Evolutionary conservation across 2,329 filamentous ascomycete species (phyloP), one percentile per base, ranked within the genome.

Genomic region (Dothidotthia symphoricarpi): DNA sequence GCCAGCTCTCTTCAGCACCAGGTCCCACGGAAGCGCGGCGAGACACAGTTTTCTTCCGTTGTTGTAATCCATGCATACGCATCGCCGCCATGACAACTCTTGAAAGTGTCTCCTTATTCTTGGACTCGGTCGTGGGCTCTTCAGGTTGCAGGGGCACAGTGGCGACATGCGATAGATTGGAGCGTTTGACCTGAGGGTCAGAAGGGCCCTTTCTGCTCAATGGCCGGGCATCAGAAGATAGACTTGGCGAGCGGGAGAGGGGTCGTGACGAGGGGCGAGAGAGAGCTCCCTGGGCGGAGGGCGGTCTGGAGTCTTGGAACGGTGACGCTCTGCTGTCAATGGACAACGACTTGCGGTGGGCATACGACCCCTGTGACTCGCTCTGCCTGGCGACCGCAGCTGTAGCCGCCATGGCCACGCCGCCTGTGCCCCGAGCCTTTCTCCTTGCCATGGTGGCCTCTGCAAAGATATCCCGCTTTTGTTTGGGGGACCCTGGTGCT

Each of bases 21-120:
- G 47, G 48, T 16, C 48, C 52, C 10, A 55, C 27, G 2, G 63
- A 66, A 10, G 47, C 37, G 13, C 47, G 47, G 10, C 54, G 49
- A 5, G 54, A 56, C 27, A 55, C 59, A 28, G 34, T 56, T 51
- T 67, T 58, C 52, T 68, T 72, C 28, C 63, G 59, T 41, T 73
- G 72, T 24, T 72, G 68, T 7, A 75, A 43, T 1, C 75, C 75
- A 43, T 75, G 68, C 43, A 77, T 65, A 1, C 75, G 71, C 73
- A 77, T 75, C 3, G 72, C 74, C 5, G 74, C 70, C 70, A 77
- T 73, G 16, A 76, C 69, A 4, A 75, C 62, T n/a, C 70, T 65
- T 0, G 71, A 71, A 3, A 77, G 58, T 2, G 68, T 55, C n/a
- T 74, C 71, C 42, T 75, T 76, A 53, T 77, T 77, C n/a, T 62